These are phyloP conservation scores for Aureobasidium leucospermi DNA, from an alignment of 2,329 filamentous ascomycete species.

Conservation along the genomic window DNA sequence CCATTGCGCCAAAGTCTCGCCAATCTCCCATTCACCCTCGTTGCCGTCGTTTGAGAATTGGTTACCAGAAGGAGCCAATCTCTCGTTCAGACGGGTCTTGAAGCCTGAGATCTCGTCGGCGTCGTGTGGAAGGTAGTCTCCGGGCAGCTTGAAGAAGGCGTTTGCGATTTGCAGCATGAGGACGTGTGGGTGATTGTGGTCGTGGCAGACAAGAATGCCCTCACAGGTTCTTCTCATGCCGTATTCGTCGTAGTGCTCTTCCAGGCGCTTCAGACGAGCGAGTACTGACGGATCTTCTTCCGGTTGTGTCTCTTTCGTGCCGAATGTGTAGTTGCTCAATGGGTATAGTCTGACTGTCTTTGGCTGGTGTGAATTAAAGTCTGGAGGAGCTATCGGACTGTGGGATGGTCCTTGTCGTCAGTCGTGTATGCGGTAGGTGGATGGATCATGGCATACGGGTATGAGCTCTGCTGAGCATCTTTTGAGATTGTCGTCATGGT, in stretches of 20 bases:
- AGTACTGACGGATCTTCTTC: conserved; percentile 96
- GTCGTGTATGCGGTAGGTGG: background rate
- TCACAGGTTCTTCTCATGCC: conserved; percentile 98
- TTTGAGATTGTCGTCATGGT: conserved; percentile 79
- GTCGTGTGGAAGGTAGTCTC: conserved; percentile 83
- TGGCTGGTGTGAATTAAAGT: conserved; percentile 83
- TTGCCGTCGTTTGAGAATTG: conserved; percentile 64
- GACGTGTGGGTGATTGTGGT: conserved; percentile 98
- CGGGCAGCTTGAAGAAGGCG: conserved; percentile 97
- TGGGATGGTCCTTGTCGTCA: background rate
- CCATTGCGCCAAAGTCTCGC: conserved; percentile 94
- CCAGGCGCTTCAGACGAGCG: conserved; percentile 84
- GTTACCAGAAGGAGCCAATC: conserved; percentile 72
- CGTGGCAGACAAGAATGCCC: conserved; percentile 93
- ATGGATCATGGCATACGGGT: conserved; percentile 43
- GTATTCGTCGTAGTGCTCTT: conserved; percentile 85
- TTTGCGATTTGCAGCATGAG: conserved; percentile 99
- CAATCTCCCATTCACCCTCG: conserved; percentile 72
- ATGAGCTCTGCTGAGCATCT: conserved; percentile 66
- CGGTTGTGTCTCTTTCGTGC: conserved; percentile 95
- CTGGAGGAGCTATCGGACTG: conserved; percentile 63
- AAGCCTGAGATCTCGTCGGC: conserved; percentile 94
- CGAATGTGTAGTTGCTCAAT: conserved; percentile 97
- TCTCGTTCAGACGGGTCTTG: conserved; percentile 84
- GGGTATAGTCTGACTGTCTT: conserved; percentile 86